Conservation (phyloP, 164 flowering plant species). For the Vitis cinerea region DNA sequence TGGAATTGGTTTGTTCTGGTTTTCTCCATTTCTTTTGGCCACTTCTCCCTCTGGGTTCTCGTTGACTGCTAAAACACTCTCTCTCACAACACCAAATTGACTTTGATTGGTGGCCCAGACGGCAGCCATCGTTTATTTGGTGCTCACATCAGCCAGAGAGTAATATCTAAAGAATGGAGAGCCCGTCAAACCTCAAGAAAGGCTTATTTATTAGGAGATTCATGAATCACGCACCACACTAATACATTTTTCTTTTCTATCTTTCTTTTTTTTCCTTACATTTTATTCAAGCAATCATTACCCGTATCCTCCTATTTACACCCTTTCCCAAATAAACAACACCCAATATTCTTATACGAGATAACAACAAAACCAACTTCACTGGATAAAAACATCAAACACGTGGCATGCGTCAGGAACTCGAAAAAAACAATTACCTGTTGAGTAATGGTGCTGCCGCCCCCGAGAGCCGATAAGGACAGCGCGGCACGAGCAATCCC, state of each 20-base stretch:
- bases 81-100: slow-evolving; percentile 12
- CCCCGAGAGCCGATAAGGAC: slow-evolving; percentile 38
- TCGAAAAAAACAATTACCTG: slow-evolving; percentile 26
- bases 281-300: slow-evolving; percentile 2
- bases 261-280: background rate
- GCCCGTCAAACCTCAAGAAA: slow-evolving; percentile 12
- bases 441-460: slow-evolving; percentile 55
- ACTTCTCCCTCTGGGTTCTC: slow-evolving; percentile 4
- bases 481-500: slow-evolving; percentile 40
- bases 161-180: background rate
- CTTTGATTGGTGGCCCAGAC: slow-evolving; percentile 4
- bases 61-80: slow-evolving; percentile 18
- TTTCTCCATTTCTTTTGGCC: slow-evolving; percentile 13
- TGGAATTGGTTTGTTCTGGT: slow-evolving; percentile 14
- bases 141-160: slow-evolving; percentile 17
- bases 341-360: background rate
- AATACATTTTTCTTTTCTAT: background rate
- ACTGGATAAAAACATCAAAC: slow-evolving; percentile 23
- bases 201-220: slow-evolving; percentile 8
- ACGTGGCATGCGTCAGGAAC: slow-evolving; percentile 3
- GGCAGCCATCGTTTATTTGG: slow-evolving; percentile 6
- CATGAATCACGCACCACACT: background rate
- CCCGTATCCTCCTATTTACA: background rate
- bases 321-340: slow-evolving; percentile 1
- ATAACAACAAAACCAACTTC: slow-evolving; percentile 1